A percentile compares a stretch with the other conserved stretches of the same genome.
Evolutionary conservation across 805 yeast species (phyloP).

Genomic region (Myxozyma vanderwaltii): DNA sequence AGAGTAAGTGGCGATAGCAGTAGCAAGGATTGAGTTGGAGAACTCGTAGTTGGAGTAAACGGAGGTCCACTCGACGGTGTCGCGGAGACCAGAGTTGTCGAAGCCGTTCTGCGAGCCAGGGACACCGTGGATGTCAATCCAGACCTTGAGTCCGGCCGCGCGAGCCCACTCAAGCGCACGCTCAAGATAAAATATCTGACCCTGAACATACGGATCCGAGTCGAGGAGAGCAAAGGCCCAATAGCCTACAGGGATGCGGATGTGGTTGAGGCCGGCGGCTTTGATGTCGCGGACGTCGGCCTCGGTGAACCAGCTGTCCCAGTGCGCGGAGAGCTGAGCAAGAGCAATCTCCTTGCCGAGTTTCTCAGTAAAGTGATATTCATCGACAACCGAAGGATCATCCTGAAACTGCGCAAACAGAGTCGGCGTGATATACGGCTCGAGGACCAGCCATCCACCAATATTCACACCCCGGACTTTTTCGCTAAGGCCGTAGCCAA

Average conservation of each 20-base stretch:
- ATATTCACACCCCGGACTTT: conserved; percentile 64
- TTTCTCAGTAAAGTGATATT: conserved; percentile 63
- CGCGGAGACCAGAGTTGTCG: conserved; percentile 69
- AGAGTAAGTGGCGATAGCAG: conserved; percentile 65
- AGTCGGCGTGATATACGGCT: conserved; percentile 79
- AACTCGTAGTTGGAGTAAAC: conserved; percentile 50
- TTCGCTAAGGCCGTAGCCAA: conserved; percentile 33
- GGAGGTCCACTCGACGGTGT: conserved; percentile 55
- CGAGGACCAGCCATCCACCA: conserved; percentile 90
- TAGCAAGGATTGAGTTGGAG: conserved; percentile 57
- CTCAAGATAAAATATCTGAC: conserved; percentile 72
- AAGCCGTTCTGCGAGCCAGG: conserved; percentile 95
- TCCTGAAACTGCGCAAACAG: conserved; percentile 57
- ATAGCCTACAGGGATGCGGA: conserved; percentile 66
- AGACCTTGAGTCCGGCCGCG: conserved; percentile 63
- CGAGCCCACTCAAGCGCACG: conserved; percentile 77
- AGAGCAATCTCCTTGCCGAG: conserved; percentile 53
- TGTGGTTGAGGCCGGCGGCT: conserved; percentile 58
- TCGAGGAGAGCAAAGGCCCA: conserved; percentile 58
- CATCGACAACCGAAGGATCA: conserved; percentile 77
- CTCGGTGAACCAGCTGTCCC: conserved; percentile 68
- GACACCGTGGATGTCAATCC: conserved; percentile 92
- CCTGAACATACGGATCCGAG: conserved; percentile 60
- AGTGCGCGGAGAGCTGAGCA: conserved; percentile 57
- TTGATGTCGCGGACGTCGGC: conserved; percentile 59